Evolutionary conservation across 23 red algal genomes (phyloP), one percentile per base, ranked within the genome.

Genomic region (Agarophyton chilense): DNA sequence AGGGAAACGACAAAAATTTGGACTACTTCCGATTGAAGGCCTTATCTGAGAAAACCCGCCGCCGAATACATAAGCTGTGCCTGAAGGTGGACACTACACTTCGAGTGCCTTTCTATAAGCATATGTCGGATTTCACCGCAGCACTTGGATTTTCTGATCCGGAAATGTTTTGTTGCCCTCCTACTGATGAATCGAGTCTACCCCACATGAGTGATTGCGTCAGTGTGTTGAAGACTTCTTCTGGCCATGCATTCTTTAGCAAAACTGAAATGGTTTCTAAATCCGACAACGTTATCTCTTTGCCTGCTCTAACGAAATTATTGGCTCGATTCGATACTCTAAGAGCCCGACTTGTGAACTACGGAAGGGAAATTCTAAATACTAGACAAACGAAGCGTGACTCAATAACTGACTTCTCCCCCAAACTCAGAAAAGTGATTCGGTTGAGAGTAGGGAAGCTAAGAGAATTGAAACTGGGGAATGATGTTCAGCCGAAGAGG

Each of bases 11-110:
- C 36, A 91, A 82, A 41, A 55, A 90, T 36, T 32, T 95, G 40
- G 93, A 95, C 43, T 95, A 95, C 56, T 61, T 54, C 46, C 86
- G 93, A 26, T 42, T 95, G 56, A 90, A 84, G 25, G 77, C 74
- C 13, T 42, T 41, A 16, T 85, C 86, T n/a, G 77, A 89, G 24
- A 64, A 62, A 29, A 95, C 82, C 34, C 73, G 74, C 18, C 62
- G 93, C 22, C 73, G 50, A 78, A 50, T 95, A 44, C 93, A 95
- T 81, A 89, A 88, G 35, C 47, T 94, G 25, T 85, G 80, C 35
- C 26, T 84, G 16, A 81, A 94, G 52, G 67, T 94, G 81, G 91
- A 94, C 68, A 42, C 7, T 2, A 64, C 78, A 34, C 55, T 94
- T 40, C 91, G 91, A 22, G 60, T 70, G 14, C 91, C 91, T 13